Evolutionary conservation across 495 filamentous ascomycete species (phyloP).

Genomic region (Penicillium nucicola): DNA sequence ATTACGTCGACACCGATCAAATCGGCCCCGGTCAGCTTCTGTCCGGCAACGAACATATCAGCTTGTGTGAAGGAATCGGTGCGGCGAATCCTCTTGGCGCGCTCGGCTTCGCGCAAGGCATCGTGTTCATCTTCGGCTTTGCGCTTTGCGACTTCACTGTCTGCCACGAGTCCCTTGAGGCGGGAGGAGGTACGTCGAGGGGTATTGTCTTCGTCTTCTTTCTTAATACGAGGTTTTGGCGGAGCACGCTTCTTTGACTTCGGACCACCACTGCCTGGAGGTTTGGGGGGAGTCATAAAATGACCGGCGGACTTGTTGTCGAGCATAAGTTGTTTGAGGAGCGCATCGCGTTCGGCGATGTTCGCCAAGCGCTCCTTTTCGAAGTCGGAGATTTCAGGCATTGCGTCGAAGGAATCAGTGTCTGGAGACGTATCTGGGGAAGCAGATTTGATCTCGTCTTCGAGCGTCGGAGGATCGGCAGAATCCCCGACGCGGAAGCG

Average conservation of each 20-base stretch:
- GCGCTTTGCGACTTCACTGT: constrained; percentile 72
- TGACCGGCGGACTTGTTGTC: constrained; percentile 53
- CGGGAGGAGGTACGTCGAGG: constrained; percentile 66
- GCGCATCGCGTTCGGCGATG: constrained; percentile 69
- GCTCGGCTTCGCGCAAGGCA: constrained; percentile 56
- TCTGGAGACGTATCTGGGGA: not conserved
- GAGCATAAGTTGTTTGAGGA: constrained; percentile 56
- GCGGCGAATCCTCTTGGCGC: constrained; percentile 68
- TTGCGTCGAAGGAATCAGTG: not conserved
- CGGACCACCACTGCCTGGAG: constrained; percentile 19
- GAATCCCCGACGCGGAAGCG: constrained; percentile 7
- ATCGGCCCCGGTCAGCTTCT: constrained; percentile 50
- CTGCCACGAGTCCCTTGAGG: constrained; percentile 61
- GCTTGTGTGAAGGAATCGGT: constrained; percentile 68
- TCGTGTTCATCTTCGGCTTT: constrained; percentile 74
- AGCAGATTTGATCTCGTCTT: not conserved
- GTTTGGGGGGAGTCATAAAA: constrained; percentile 32
- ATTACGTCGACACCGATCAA: constrained; percentile 53
- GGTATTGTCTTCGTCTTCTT: constrained; percentile 40
- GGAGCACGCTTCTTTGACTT: constrained; percentile 49
- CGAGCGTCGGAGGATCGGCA: not conserved
- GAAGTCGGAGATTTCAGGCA: constrained; percentile 56
- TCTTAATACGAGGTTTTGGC: constrained; percentile 43
- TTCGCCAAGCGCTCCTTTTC: constrained; percentile 68
- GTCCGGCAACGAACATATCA: constrained; percentile 77